phyloP scores from a whole-genome alignment of 495 filamentous ascomycete species.

The Penicillium paradoxum region DNA sequence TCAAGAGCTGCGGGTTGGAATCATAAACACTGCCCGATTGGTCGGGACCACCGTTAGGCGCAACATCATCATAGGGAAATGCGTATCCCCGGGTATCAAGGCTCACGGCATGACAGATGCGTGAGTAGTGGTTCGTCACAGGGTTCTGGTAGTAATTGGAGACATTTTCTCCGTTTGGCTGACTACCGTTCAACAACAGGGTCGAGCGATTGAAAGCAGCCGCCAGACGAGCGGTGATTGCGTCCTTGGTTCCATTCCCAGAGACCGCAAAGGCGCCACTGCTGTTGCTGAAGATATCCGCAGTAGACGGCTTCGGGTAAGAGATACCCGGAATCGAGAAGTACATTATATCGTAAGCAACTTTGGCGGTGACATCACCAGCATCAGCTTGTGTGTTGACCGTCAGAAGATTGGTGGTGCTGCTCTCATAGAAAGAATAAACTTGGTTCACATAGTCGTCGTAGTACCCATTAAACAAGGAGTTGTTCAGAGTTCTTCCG shows the following conservation, averaged over 20 bases:
- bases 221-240: slow-evolving; percentile 59
- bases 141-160: slow-evolving; percentile 48
- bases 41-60: slow-evolving; percentile 50
- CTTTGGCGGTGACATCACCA: slow-evolving; percentile 48
- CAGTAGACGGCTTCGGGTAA: slow-evolving; percentile 53
- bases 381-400: slow-evolving; percentile 60
- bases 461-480: slow-evolving; percentile 59
- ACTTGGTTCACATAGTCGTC: slow-evolving; percentile 58
- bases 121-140: slow-evolving; percentile 67
- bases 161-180: slow-evolving; percentile 47
- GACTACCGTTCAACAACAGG: slow-evolving; percentile 42
- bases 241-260: slow-evolving; percentile 42
- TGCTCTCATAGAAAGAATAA: slow-evolving; percentile 51
- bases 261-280: slow-evolving; percentile 61
- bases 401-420: slow-evolving; percentile 36
- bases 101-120: slow-evolving; percentile 60
- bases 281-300: slow-evolving; percentile 67
- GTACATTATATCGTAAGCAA: slow-evolving; percentile 44
- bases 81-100: slow-evolving; percentile 64
- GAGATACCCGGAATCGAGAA: slow-evolving; percentile 43
- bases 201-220: slow-evolving; percentile 68
- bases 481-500: slow-evolving; percentile 50
- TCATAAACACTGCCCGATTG: slow-evolving; percentile 61
- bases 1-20: slow-evolving; percentile 50
- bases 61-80: slow-evolving; percentile 76